Evolutionary conservation across 228 moss, liverwort and hornwort genomes (phyloP).

Genomic region (Sphagnum magellanicum): DNA sequence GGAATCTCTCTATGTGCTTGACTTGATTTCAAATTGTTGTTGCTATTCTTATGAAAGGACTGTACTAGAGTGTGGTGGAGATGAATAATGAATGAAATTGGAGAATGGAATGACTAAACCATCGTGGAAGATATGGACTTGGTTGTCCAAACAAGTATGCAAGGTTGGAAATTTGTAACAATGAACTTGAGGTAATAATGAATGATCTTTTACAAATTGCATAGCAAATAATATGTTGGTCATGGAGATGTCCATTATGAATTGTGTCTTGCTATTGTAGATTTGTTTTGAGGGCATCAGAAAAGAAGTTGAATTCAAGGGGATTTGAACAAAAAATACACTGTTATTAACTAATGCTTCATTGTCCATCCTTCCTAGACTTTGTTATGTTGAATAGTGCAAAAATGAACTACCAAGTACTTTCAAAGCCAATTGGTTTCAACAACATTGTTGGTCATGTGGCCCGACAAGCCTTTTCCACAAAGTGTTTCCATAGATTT

Average conservation of each 20-base stretch:
- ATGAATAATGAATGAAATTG: constrained; percentile 61
- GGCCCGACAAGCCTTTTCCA: constrained; percentile 73
- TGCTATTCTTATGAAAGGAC: constrained; percentile 41
- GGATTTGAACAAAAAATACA: no score
- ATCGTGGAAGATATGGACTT: constrained; percentile 84
- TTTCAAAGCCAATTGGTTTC: constrained; percentile 73
- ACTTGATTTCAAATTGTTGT: no score
- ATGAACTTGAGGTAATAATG: constrained; percentile 56
- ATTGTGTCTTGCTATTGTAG: no score
- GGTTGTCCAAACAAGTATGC: constrained; percentile 61
- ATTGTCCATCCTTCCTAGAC: constrained; percentile 26
- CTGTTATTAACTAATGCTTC: no score
- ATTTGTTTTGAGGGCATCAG: no score
- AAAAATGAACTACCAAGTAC: constrained; percentile 80
- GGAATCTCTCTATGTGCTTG: no score
- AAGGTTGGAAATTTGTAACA: constrained; percentile 76
- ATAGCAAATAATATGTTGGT: no score
- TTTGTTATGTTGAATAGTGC: constrained; percentile 30
- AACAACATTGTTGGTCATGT: constrained; percentile 86
- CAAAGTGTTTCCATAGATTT: constrained; percentile 46
- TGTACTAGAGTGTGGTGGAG: constrained; percentile 79
- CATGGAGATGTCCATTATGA: no score
- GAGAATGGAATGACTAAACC: constrained; percentile 81
- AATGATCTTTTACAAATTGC: no score
- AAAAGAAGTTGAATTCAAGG: no score